Evolutionary conservation across 164 flowering plant species (phyloP).

Genomic region (Berberis thunbergii): DNA sequence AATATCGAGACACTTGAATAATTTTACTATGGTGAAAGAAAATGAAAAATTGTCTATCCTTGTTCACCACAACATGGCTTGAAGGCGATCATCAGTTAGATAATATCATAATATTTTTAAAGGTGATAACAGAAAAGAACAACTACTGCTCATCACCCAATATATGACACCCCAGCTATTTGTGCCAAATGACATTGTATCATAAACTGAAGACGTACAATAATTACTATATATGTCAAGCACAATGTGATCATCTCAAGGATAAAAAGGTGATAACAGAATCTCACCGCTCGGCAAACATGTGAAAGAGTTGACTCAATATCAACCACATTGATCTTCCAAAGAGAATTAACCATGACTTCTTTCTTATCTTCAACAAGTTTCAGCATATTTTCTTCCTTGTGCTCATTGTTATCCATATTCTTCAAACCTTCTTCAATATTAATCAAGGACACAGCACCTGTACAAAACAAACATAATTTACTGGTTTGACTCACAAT

Average conservation of each 20-base stretch:
- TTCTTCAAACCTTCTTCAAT: slow-evolving; percentile 61
- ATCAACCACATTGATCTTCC: slow-evolving; percentile 90
- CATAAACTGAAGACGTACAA: too few species aligned
- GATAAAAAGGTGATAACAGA: neutral
- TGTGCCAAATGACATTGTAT: too few species aligned
- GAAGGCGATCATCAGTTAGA: too few species aligned
- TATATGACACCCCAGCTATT: too few species aligned
- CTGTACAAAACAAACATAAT: slow-evolving; percentile 17
- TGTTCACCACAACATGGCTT: too few species aligned
- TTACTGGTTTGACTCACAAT: too few species aligned
- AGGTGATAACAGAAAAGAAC: too few species aligned
- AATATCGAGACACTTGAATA: too few species aligned
- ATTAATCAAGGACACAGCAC: slow-evolving; percentile 71
- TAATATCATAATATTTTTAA: too few species aligned
- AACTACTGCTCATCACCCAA: too few species aligned
- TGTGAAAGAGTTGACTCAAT: slow-evolving; percentile 72
- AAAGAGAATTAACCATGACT: slow-evolving; percentile 67
- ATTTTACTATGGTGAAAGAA: too few species aligned
- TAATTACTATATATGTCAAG: neutral
- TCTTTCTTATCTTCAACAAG: slow-evolving; percentile 64
- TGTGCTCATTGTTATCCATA: slow-evolving; percentile 44
- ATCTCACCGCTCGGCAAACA: slow-evolving; percentile 68
- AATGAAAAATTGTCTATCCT: too few species aligned
- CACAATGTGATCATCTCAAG: neutral
- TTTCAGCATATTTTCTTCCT: slow-evolving; percentile 50